A percentile compares a stretch with the other conserved stretches of the same genome.
Conservation (phyloP, 2,329 filamentous ascomycete species). For the Trematosphaeria pertusa region DNA sequence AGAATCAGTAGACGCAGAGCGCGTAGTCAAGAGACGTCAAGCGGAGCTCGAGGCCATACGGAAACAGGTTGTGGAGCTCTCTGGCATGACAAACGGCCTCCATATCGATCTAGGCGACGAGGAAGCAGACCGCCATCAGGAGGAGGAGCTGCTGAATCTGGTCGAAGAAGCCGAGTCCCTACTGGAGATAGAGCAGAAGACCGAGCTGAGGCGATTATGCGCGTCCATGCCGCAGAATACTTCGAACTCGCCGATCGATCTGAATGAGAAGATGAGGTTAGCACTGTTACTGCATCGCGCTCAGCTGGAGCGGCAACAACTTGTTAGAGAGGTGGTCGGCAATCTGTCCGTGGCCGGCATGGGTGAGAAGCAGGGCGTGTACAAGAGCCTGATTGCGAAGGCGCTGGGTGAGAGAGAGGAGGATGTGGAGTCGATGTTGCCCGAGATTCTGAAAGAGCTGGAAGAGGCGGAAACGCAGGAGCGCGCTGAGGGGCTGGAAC, state of each 20-base stretch:
- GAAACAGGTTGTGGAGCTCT: constrained; percentile 65
- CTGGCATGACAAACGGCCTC: constrained; percentile 36
- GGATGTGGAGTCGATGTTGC: constrained; percentile 68
- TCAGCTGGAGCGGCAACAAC: constrained; percentile 65
- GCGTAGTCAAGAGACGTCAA: constrained; percentile 65
- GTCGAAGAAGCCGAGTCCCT: constrained; percentile 51
- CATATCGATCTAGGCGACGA: constrained; percentile 46
- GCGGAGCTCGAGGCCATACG: constrained; percentile 69
- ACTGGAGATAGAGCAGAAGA: constrained; percentile 54
- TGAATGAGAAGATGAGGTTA: constrained; percentile 61
- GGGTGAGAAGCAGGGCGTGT: constrained; percentile 76
- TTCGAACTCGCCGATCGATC: constrained; percentile 50
- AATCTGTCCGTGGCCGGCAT: constrained; percentile 73
- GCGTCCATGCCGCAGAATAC: constrained; percentile 25
- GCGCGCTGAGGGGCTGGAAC: constrained; percentile 43
- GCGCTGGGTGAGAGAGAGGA: constrained; percentile 74
- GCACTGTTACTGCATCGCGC: constrained; percentile 64
- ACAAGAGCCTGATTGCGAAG: constrained; percentile 71
- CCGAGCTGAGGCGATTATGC: constrained; percentile 45
- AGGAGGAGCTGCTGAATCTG: constrained; percentile 46
- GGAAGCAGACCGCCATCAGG: constrained; percentile 39
- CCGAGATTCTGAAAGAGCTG: constrained; percentile 57
- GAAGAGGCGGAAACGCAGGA: constrained; percentile 55
- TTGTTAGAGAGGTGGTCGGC: constrained; percentile 72
- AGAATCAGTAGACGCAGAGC: constrained; percentile 55